These are phyloP conservation scores for Fusarium sp. DNA, from an alignment of 2,329 filamentous ascomycete genomes.

Conservation along the genomic window DNA sequence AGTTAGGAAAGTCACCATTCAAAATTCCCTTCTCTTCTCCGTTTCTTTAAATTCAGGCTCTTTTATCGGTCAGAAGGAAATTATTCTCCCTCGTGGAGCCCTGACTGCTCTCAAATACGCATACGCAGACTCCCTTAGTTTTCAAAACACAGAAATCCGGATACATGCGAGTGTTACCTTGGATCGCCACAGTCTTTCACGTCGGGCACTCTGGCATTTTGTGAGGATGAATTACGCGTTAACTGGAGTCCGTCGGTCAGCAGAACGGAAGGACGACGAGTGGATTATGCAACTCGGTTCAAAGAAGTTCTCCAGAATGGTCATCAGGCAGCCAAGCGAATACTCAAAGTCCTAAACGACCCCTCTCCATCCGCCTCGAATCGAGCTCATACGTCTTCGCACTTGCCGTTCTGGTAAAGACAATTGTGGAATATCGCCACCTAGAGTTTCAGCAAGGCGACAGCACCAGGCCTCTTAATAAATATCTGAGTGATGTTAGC, in stretches of 20 bases:
- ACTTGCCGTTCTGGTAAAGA: neutral
- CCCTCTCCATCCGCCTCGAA: no score
- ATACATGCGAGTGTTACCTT: conserved; percentile 14
- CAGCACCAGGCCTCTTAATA: neutral
- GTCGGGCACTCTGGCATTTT: neutral
- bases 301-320: neutral
- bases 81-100: conserved; percentile 21
- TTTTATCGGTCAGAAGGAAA: neutral
- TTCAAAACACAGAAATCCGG: conserved; percentile 2
- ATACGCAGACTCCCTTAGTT: conserved; percentile 6
- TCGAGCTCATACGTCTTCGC: neutral
- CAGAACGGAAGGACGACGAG: conserved; percentile 2
- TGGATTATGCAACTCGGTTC: conserved; percentile 5
- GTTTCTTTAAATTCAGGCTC: conserved; percentile 20
- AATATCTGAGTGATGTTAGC: no score
- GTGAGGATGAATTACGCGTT: neutral
- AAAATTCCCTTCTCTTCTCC: conserved; percentile 8
- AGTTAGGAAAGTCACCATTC: neutral
- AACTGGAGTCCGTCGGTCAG: conserved; percentile 4
- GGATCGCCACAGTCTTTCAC: conserved; percentile 5
- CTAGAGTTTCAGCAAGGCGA: neutral
- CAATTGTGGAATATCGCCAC: neutral
- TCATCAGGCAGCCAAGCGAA: no score
- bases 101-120: conserved; percentile 19
- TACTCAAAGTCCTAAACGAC: no score